A percentile compares a stretch with the other conserved stretches of the same genome.
These are phyloP conservation scores for Backusella australiensis DNA, from an alignment of 192 early-diverging fungal genomes.

Conservation along the genomic window DNA sequence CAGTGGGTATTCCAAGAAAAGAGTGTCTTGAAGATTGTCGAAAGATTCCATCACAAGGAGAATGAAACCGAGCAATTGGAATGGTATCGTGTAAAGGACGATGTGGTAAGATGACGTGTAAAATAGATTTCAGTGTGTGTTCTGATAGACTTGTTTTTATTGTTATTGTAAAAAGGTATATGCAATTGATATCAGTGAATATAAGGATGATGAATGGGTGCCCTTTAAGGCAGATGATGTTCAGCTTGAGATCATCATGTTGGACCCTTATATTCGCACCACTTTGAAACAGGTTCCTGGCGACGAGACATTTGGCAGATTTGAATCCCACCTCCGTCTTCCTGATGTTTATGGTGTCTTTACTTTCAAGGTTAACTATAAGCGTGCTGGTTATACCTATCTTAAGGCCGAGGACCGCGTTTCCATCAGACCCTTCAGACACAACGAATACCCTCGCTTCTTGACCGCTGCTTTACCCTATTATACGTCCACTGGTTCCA, in stretches of 20 bases:
- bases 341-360: conserved; percentile 98
- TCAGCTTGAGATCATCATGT: conserved; percentile 94
- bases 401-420: conserved; percentile 74
- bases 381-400: conserved; percentile 78
- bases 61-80: conserved; percentile 63
- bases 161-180: conserved; percentile 56
- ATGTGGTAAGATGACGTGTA: conserved; percentile 56
- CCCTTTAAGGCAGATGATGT: conserved; percentile 78
- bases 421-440: conserved; percentile 86
- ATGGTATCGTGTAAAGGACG: conserved; percentile 92
- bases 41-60: conserved; percentile 62
- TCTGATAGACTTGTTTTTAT: neutral
- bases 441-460: conserved; percentile 96
- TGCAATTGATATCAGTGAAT: conserved; percentile 78
- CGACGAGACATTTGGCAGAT: conserved; percentile 38
- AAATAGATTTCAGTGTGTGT: neutral
- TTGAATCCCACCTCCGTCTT: conserved; percentile 50
- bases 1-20: conserved; percentile 95
- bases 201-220: conserved; percentile 75
- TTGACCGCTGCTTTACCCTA: conserved; percentile 93
- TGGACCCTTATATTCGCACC: conserved; percentile 92
- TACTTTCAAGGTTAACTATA: conserved; percentile 94
- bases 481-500: conserved; percentile 80
- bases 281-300: conserved; percentile 55
- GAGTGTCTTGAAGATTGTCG: conserved; percentile 74